Evolutionary conservation across 129 eudicot species (phyloP).

Genomic region (Helianthus tuberosus): DNA sequence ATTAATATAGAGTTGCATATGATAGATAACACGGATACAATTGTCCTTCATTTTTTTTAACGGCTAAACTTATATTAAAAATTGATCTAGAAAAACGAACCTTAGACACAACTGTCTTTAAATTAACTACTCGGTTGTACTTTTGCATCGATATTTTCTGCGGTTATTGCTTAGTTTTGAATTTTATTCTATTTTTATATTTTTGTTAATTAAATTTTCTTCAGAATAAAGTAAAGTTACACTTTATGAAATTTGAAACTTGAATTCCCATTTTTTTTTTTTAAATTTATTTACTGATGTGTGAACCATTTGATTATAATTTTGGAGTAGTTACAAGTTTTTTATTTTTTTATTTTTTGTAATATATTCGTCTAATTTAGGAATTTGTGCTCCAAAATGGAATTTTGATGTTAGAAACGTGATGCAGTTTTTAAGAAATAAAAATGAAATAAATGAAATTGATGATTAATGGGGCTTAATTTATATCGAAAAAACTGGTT

Average conservation of each 20-base stretch:
- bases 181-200: neutral
- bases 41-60: too few species aligned
- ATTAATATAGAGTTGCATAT: neutral
- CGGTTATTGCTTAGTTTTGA: slow-evolving; percentile 10
- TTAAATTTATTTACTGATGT: slow-evolving; percentile 12
- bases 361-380: slow-evolving; percentile 13
- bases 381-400: slow-evolving; percentile 5
- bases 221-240: slow-evolving; percentile 16
- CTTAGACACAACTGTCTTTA: too few species aligned
- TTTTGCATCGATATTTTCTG: neutral
- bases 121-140: too few species aligned
- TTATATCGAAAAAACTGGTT: too few species aligned
- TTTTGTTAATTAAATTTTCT: neutral
- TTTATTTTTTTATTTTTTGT: neutral
- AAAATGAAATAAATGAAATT: too few species aligned
- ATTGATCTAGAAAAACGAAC: too few species aligned
- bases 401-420: slow-evolving; percentile 5
- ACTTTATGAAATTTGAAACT: slow-evolving; percentile 16
- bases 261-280: neutral
- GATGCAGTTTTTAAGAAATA: neutral
- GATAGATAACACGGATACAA: too few species aligned
- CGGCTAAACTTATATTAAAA: too few species aligned
- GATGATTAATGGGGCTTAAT: too few species aligned
- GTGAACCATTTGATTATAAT: slow-evolving; percentile 17
- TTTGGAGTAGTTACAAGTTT: neutral